These are phyloP conservation scores for Arthroderma sp. DNA, from an alignment of 2,329 filamentous ascomycete species.

Conservation along the genomic window DNA sequence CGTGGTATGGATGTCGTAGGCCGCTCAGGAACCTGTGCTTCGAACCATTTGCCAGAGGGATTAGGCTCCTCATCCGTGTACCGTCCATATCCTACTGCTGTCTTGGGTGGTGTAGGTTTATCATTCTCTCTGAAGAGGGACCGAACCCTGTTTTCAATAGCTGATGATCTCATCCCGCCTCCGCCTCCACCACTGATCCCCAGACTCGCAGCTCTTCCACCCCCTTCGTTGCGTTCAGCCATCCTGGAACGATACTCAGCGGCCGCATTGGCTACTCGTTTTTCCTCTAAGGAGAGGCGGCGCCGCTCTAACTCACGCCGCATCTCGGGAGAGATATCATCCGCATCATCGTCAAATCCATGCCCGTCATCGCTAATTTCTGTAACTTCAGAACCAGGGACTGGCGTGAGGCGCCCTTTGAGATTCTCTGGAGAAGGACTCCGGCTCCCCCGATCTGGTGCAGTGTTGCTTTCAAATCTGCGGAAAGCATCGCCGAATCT, in stretches of 20 bases:
- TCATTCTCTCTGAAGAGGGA: slow-evolving; percentile 68
- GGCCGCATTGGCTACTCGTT: slow-evolving; percentile 73
- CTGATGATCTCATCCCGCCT: slow-evolving; percentile 54
- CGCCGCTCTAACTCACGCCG: slow-evolving; percentile 77
- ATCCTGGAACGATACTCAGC: slow-evolving; percentile 74
- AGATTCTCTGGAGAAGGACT: slow-evolving; percentile 34
- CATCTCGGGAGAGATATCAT: slow-evolving; percentile 72
- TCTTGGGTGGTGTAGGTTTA: slow-evolving; percentile 47
- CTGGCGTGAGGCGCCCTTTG: slow-evolving; percentile 48
- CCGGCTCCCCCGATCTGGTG: slow-evolving; percentile 21
- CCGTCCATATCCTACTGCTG: slow-evolving; percentile 79
- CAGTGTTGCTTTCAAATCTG: slow-evolving; percentile 58
- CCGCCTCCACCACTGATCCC: slow-evolving; percentile 24
- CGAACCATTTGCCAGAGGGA: slow-evolving; percentile 27
- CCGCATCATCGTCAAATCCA: slow-evolving; percentile 46
- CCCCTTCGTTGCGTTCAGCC: slow-evolving; percentile 45
- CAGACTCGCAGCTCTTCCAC: slow-evolving; percentile 26
- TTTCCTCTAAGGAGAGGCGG: slow-evolving; percentile 74
- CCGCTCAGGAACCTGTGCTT: slow-evolving; percentile 11
- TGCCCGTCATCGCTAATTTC: slow-evolving; percentile 56
- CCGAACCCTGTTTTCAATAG: slow-evolving; percentile 85
- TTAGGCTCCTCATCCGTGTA: slow-evolving; percentile 49
- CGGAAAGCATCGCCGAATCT: slow-evolving; percentile 92
- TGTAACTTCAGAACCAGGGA: slow-evolving; percentile 62
- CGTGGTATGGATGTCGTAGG: slow-evolving; percentile 5